phyloP scores from a whole-genome alignment of 176 grass and related monocot species.

The Puccinellia tenuiflora region DNA sequence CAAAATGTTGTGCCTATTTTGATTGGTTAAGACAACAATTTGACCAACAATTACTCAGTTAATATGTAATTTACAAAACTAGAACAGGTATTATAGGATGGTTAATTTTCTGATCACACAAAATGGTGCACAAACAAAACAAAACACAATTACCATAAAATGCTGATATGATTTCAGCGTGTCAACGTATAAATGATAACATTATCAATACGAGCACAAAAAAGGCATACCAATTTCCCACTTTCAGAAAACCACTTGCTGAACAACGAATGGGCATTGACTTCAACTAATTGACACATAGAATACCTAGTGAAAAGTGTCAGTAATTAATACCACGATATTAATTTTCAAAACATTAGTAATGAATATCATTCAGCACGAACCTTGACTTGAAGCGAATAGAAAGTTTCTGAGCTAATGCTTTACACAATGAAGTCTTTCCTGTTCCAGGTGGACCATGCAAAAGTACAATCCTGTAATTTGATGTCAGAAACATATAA shows the following conservation, averaged over 20 bases:
- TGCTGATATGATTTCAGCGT: neutral
- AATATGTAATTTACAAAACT: neutral
- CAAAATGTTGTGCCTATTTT: neutral
- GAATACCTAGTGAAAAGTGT: conserved; percentile 62
- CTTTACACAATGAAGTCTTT: conserved; percentile 99
- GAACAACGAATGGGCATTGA: conserved; percentile 98
- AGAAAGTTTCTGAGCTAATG: conserved; percentile 96
- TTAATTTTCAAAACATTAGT: conserved; percentile 9
- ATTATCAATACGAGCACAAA: neutral
- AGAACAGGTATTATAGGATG: neutral
- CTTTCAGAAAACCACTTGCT: conserved; percentile 99
- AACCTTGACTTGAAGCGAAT: conserved; percentile 89
- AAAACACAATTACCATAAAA: neutral
- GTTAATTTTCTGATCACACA: neutral
- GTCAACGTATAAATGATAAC: neutral
- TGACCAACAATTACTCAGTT: neutral
- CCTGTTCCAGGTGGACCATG: conserved; percentile 98
- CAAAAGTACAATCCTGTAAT: conserved; percentile 93
- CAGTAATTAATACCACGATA: conserved; percentile 13
- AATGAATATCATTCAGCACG: conserved; percentile 3
- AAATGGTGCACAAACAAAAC: neutral
- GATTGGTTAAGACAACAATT: neutral
- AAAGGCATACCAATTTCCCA: conserved; percentile 89
- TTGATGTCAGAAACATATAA: neutral
- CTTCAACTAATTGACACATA: conserved; percentile 88